Evolutionary conservation across 306 rosid genomes (phyloP).

Genomic region (Dryas alaskensis): DNA sequence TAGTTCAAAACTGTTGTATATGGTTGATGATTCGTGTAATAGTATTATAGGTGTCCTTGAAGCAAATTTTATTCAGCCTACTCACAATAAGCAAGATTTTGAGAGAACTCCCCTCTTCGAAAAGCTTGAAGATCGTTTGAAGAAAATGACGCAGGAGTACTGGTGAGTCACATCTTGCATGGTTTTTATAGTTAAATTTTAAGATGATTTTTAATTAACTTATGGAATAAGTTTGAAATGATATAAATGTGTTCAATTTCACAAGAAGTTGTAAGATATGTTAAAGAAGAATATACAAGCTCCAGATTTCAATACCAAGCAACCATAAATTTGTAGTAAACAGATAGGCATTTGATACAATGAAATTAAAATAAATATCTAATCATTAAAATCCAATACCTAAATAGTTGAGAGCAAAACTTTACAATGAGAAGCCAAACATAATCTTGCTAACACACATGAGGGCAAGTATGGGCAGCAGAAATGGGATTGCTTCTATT

Average conservation of each 20-base stretch:
- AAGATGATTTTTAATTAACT: background rate
- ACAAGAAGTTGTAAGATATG: background rate
- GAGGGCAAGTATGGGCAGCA: background rate
- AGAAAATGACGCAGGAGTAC: conserved; percentile 77
- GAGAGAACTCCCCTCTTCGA: conserved; percentile 81
- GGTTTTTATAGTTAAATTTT: background rate
- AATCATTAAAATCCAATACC: background rate
- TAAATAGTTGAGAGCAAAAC: background rate
- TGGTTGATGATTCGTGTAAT: background rate
- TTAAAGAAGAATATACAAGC: background rate
- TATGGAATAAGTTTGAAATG: no score
- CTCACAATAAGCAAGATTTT: conserved; percentile 94
- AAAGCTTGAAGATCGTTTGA: conserved; percentile 80
- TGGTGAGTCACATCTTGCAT: conserved; percentile 46
- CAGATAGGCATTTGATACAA: background rate
- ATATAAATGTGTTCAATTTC: background rate
- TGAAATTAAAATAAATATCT: no score
- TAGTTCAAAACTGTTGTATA: conserved; percentile 1
- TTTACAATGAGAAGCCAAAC: no score
- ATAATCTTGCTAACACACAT: background rate
- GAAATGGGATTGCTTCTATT: background rate
- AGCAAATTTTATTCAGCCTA: conserved; percentile 80
- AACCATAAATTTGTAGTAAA: background rate
- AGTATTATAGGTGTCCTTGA: conserved; percentile 61
- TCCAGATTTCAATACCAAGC: background rate